Evolutionary conservation across 2,329 filamentous ascomycete species (phyloP), one percentile per base, ranked within the genome.

Genomic region (Penicillium paneum): DNA sequence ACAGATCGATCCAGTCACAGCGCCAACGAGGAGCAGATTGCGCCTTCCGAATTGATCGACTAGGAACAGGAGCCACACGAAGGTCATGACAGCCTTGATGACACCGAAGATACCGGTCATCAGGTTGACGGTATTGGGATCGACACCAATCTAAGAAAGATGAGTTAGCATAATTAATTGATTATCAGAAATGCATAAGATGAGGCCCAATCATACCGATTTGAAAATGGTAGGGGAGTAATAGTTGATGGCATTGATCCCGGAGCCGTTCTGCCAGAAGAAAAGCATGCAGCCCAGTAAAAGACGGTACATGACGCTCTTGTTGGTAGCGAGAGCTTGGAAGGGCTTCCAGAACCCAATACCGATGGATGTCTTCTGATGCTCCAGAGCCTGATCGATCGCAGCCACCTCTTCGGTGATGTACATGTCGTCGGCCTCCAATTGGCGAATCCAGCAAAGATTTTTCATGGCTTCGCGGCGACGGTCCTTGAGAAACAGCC

Each of bases 221-320:
- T 17, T 79, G 78, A 90, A 89, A 19, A 90, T 82, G 0, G 82
- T 86, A 0, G 87, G 86, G 1, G 77, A 80, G 71, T 87, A 90
- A 74, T 90, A 91, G 76, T 90, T 91, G 74, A 89, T 86, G n/a
- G 88, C 87, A 62, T 91, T 91, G 74, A 91, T 91, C 7, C 88
- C 88, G 3, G 76, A 80, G 44, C 86, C 86, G 62, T 92, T 92
- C 73, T 93, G 89, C 80, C 85, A 91, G 50, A 92, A 77, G 78
- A 92, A 92, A 19, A 93, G 80, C 67, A 89, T 82, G 53, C 83
- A 82, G 47, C 89, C 88, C 17, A 92, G 78, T 69, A 90, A 82
- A 71, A 93, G 85, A 42, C 89, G 83, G 78, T 84, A 90, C 60
- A 83, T 82, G n/a, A 89, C 79, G 64, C 79, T 80, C 46, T 73